Base-by-base conservation (phyloP, 345 rosid species). In the Excoecaria cochinchinensis region DNA sequence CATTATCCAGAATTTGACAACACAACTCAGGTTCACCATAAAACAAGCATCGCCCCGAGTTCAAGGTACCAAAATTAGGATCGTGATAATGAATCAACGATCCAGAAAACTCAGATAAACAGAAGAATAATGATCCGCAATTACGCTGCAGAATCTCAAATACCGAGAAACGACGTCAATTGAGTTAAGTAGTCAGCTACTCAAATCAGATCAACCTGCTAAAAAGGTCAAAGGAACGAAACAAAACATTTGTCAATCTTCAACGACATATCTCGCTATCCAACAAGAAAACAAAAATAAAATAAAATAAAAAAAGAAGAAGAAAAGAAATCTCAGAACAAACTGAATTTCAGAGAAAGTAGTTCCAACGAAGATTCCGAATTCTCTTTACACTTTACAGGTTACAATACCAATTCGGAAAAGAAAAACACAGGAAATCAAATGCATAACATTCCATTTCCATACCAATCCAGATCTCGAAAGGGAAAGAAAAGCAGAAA, bases 191-290 rank as follows among this genome's bases (percentile, higher is more conserved):
- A 22, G 42, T 46, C 2, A 46, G 59, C 6, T 31, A 22, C 72
- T 47, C 21, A 61, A 76, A 48, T 59, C 61, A 60, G 79, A 76
- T 76, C 74, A 76, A 76, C 79, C 79, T 76, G 73, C 79, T 0
- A 62, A 50, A 14, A 69, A 53, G 39, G 58, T 48, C 21, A 50
- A 42, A 57, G 46, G 16, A 58, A 50, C 13, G 24, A 51, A 50
- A 50, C 9, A 61, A 22, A 38, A 51, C 25, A 22, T 74, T 64
- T 39, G 69, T 8, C 53, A 53, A 21, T 64, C 22, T 15, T n/a
- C 1, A 50, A 50, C 70, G n/a, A 52, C 15, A 36, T 61, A 40
- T 19, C 40, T 47, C 13, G 59, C 31, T 8, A 14, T 51, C 42
- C 38, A 64, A 56, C 39, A 47, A 74, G 38, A 40, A 51, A 51